Percentiles rank a stretch among this genome's conserved stretches.
Evolutionary conservation across 805 yeast genomes (phyloP).

Genomic region (Candida tallmaniae): DNA sequence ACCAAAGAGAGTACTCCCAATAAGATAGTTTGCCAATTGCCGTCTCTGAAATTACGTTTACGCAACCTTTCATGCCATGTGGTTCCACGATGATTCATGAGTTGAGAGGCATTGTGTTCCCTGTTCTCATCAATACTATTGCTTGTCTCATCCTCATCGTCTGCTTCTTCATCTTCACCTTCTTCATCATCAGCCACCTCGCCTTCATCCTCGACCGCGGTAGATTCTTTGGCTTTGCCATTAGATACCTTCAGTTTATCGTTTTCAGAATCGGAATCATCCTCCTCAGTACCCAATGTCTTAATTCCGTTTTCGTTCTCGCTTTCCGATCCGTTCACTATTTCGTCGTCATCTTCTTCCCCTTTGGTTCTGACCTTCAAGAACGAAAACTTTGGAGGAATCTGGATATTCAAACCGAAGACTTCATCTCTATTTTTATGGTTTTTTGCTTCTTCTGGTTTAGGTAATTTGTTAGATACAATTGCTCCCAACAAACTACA

Average conservation of each 20-base stretch:
- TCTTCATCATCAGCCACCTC: slow-evolving; percentile 16
- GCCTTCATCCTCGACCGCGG: slow-evolving; percentile 16
- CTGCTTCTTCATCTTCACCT: slow-evolving; percentile 14
- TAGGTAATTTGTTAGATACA: slow-evolving; percentile 37
- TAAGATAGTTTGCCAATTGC: slow-evolving; percentile 78
- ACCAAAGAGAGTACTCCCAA: slow-evolving; percentile 66
- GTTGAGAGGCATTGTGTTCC: slow-evolving; percentile 41
- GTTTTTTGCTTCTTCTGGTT: slow-evolving; percentile 22
- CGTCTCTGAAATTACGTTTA: slow-evolving; percentile 72
- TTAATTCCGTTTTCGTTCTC: slow-evolving; percentile 16
- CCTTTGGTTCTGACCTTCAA: slow-evolving; percentile 10
- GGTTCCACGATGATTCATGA: slow-evolving; percentile 52
- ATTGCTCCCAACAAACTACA: slow-evolving; percentile 58
- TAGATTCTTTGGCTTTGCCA: slow-evolving; percentile 4
- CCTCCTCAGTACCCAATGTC: slow-evolving; percentile 15
- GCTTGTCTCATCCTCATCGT: slow-evolving; percentile 15
- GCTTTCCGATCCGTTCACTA: slow-evolving; percentile 17
- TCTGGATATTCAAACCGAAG: slow-evolving; percentile 26
- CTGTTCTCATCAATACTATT: slow-evolving; percentile 17
- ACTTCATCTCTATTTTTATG: slow-evolving; percentile 30
- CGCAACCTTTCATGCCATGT: slow-evolving; percentile 78
- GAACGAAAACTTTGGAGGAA: slow-evolving; percentile 29
- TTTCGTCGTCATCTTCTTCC: slow-evolving; percentile 13
- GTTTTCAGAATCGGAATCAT: slow-evolving; percentile 20
- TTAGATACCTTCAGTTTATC: slow-evolving; percentile 13